Evolutionary conservation across 805 yeast genomes (phyloP).

Genomic region (Ogataea nakhonphanomensis): DNA sequence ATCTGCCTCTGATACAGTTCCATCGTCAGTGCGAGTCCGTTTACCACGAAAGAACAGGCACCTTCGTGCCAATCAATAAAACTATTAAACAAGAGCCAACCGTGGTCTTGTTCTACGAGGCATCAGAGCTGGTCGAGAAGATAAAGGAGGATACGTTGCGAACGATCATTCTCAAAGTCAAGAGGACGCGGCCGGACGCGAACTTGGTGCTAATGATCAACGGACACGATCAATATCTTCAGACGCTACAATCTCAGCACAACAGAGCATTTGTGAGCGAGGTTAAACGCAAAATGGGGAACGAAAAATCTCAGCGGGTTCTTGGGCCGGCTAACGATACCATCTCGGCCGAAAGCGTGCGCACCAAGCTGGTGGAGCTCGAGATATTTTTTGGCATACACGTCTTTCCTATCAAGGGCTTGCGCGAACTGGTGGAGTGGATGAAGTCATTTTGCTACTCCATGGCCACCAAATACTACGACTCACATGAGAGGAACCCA

Average conservation of each 20-base stretch:
- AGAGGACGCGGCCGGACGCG: conserved; percentile 24
- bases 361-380: conserved; percentile 36
- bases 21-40: conserved; percentile 44
- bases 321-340: conserved; percentile 9
- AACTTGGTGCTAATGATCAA: conserved; percentile 44
- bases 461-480: conserved; percentile 50
- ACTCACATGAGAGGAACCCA: conserved; percentile 51
- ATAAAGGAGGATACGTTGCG: conserved; percentile 29
- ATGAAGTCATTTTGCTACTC: conserved; percentile 55
- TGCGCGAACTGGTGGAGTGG: conserved; percentile 49
- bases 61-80: conserved; percentile 49
- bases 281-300: conserved; percentile 20
- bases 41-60: conserved; percentile 46
- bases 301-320: conserved; percentile 10
- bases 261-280: conserved; percentile 42
- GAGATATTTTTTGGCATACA: conserved; percentile 48
- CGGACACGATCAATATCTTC: conserved; percentile 46
- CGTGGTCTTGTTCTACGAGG: conserved; percentile 43
- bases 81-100: conserved; percentile 42
- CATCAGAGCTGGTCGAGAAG: conserved; percentile 40
- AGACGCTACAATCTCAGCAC: conserved; percentile 41
- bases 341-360: conserved; percentile 11
- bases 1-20: conserved; percentile 49
- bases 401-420: conserved; percentile 46
- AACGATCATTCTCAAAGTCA: conserved; percentile 22